Percentiles rank a stretch among this genome's conserved stretches.
phyloP scores from a whole-genome alignment of 441 rosid genomes.

The Arabidopsis hybrid region DNA sequence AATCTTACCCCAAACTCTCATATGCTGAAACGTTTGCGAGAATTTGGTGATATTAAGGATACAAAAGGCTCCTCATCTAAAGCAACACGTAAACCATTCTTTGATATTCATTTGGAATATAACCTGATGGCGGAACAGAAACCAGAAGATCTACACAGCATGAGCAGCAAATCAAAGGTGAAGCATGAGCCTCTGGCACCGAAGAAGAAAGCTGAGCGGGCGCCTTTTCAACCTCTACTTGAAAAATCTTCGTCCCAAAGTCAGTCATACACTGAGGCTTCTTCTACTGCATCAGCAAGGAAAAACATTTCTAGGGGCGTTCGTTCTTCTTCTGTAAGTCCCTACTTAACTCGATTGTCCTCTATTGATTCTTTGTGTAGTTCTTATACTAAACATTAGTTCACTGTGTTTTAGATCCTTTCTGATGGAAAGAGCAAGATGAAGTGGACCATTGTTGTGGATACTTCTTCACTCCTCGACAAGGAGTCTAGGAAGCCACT shows the following conservation, averaged over 20 bases:
- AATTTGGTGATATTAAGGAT: conserved; percentile 52
- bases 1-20: conserved; percentile 68
- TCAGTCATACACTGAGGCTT: conserved; percentile 43
- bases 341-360: background rate
- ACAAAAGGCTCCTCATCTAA: conserved; percentile 44
- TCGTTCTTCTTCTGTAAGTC: conserved; percentile 52
- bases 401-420: conserved; percentile 49
- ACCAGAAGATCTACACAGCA: conserved; percentile 39
- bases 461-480: conserved; percentile 68
- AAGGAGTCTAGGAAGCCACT: conserved; percentile 70
- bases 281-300: conserved; percentile 42
- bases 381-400: conserved; percentile 15
- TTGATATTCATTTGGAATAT: conserved; percentile 48
- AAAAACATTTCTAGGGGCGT: conserved; percentile 45
- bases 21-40: conserved; percentile 54
- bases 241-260: conserved; percentile 45
- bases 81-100: conserved; percentile 42
- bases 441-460: conserved; percentile 81
- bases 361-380: conserved; percentile 7
- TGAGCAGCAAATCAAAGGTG: conserved; percentile 45
- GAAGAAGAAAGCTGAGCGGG: conserved; percentile 53
- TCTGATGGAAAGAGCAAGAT: conserved; percentile 51
- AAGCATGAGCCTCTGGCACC: conserved; percentile 41
- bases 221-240: conserved; percentile 60
- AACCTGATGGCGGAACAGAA: conserved; percentile 55